A percentile compares a stretch with the other conserved stretches of the same genome.
phyloP scores from a whole-genome alignment of 2,329 filamentous ascomycete species.

The Epichloe gansuensis region DNA sequence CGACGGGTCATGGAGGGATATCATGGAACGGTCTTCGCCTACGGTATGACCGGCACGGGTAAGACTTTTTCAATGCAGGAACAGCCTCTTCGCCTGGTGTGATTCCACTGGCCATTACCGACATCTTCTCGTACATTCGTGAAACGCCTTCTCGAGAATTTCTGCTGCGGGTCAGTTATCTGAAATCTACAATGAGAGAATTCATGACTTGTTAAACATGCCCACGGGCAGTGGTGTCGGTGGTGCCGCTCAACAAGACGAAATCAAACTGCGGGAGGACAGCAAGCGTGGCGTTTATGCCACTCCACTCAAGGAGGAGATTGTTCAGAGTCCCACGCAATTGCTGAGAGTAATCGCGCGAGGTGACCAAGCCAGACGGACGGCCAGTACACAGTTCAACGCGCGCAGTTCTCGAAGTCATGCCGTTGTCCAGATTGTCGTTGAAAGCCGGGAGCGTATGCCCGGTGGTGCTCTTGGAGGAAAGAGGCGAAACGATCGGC shows the following conservation, averaged over 20 bases:
- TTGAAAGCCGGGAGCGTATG: conserved; percentile 84
- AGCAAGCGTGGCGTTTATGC: conserved; percentile 95
- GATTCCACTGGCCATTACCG: conserved; percentile 91
- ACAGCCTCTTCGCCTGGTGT: conserved; percentile 92
- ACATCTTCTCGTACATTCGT: conserved; percentile 97
- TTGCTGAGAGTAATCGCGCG: conserved; percentile 87
- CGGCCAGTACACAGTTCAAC: conserved; percentile 94
- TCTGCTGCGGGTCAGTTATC: conserved; percentile 85
- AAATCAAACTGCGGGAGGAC: conserved; percentile 95
- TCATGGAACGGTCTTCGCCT: conserved; percentile 95
- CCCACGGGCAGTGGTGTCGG: conserved; percentile 46
- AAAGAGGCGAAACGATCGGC: conserved; percentile 50
- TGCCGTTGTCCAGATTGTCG: conserved; percentile 95
- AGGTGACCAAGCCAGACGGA: conserved; percentile 80
- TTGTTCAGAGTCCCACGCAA: conserved; percentile 95
- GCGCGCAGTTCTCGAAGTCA: conserved; percentile 93
- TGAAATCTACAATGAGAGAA: conserved; percentile 98
- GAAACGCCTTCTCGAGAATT: conserved; percentile 95
- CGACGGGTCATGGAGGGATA: conserved; percentile 98
- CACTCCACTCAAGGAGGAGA: conserved; percentile 91
- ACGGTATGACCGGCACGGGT: conserved; percentile 97
- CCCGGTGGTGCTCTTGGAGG: conserved; percentile 36
- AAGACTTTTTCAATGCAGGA: conserved; percentile 99
- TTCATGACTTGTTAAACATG: conserved; percentile 82
- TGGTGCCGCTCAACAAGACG: conserved; percentile 54